Evolutionary conservation across 2,329 filamentous ascomycete genomes (phyloP), one percentile per base, ranked within the genome.

Genomic region (Xylaria multiplex): DNA sequence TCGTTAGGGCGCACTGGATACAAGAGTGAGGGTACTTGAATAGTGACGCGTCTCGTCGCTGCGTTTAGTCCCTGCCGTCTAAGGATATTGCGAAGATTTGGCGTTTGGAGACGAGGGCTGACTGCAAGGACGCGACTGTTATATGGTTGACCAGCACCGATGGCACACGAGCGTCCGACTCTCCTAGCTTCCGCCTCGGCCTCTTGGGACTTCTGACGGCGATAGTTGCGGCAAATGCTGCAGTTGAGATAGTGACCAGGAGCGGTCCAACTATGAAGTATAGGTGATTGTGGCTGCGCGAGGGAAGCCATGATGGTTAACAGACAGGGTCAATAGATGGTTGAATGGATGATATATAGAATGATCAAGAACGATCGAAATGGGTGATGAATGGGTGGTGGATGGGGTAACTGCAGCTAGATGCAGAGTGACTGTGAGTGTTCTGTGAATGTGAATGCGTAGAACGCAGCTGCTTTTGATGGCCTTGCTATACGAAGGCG

Each of bases 241-340:
- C 66, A 68, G 3, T 11, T 2, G 3, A 63, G 13, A 16, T 54
- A 68, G 37, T 68, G 66, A n/a, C 9, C 37, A 11, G 66, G 66
- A n/a, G 22, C 22, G 3, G 3, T 37, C 66, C 66, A 68, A n/a
- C 35, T 58, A 13, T 64, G 66, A 16, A 40, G 2, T 32, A 13
- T 1, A 27, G 7, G 30, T n/a, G 6, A 0, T 8, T 2, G 27
- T 11, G n/a, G 53, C 59, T 63, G 59, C 27, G 19, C 16, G 0
- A 19, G 40, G 11, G 45, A 55, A 40, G 59, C 24, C 66, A 68
- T 68, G 45, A 65, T 62, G 60, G 50, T 68, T 50, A 68, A 62
- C 9, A 43, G 35, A 60, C 30, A 61, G 53, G 59, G 7, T 59
- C 58, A 43, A 58, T 14, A 11, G 43, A 49, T 24, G 7, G 16